Percentiles rank a stretch among this genome's conserved stretches.
Conservation (phyloP, 225 moss, liverwort and hornwort species). For the Anthoceros angustus region DNA sequence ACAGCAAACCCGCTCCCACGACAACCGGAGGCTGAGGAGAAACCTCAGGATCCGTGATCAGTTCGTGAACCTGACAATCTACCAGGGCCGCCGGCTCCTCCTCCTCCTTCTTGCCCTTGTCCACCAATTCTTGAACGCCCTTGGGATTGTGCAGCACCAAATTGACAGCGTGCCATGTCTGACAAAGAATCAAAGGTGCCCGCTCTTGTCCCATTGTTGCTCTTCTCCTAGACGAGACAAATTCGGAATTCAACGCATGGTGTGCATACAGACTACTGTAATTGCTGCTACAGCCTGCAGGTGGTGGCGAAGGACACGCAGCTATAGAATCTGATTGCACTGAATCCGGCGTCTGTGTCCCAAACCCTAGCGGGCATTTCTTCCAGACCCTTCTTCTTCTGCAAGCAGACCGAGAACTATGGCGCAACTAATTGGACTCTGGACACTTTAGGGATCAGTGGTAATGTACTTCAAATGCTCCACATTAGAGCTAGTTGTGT, state of each 20-base stretch:
- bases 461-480: neutral
- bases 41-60: neutral
- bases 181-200: conserved; percentile 34
- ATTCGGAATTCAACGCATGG: neutral
- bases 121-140: neutral
- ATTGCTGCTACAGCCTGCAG: no score
- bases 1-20: conserved; percentile 32
- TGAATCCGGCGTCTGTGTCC: no score
- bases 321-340: no score
- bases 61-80: neutral
- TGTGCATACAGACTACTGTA: neutral
- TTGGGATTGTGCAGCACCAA: conserved; percentile 14
- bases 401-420: no score
- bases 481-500: neutral
- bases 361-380: no score
- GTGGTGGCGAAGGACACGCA: no score
- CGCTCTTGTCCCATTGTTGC: conserved; percentile 28
- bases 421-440: no score
- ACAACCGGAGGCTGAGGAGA: neutral
- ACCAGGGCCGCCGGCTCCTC: neutral
- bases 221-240: neutral
- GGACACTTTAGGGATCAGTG: no score
- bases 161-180: conserved; percentile 21
- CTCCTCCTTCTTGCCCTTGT: neutral
- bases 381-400: no score